Percentiles rank a stretch among this genome's conserved stretches.
These are phyloP conservation scores for Agroathelia rolfsii DNA, from an alignment of 1,284 basidiomycete species.

Conservation along the genomic window DNA sequence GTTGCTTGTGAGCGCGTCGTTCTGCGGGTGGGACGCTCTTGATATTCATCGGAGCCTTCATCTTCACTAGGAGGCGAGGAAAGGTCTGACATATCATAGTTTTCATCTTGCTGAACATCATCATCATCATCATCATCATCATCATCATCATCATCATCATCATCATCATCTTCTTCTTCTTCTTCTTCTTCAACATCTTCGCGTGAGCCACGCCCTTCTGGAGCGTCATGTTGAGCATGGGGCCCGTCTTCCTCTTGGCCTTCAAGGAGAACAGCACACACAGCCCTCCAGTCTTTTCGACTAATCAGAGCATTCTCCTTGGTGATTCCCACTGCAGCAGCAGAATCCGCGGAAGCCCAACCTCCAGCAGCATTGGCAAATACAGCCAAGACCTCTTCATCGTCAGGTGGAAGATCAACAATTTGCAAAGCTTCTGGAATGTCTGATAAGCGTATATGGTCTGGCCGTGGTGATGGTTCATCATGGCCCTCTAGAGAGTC, in stretches of 20 bases:
- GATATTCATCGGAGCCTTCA: slow-evolving; percentile 20
- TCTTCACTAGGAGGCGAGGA: slow-evolving; percentile 10
- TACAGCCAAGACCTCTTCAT: slow-evolving; percentile 54
- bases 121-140: slow-evolving; percentile 16
- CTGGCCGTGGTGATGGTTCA: too few species aligned
- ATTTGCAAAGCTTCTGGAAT: slow-evolving; percentile 52
- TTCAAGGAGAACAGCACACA: slow-evolving; percentile 60
- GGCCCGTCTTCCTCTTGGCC: slow-evolving; percentile 19
- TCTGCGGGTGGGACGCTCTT: too few species aligned
- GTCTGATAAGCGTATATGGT: slow-evolving; percentile 44
- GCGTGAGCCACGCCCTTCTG: too few species aligned
- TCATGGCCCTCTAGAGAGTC: too few species aligned
- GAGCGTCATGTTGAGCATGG: too few species aligned
- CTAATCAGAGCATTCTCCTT: slow-evolving; percentile 28
- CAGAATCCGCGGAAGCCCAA: slow-evolving; percentile 30
- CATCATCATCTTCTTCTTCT: slow-evolving; percentile 16
- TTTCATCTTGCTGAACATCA: slow-evolving; percentile 17
- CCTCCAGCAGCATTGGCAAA: slow-evolving; percentile 65
- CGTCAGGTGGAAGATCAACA: slow-evolving; percentile 57
- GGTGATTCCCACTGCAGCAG: slow-evolving; percentile 13
- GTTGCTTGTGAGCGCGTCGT: too few species aligned
- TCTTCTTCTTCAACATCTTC: slow-evolving; percentile 20
- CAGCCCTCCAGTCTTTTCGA: slow-evolving; percentile 61
- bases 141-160: slow-evolving; percentile 14
- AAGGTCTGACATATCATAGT: slow-evolving; percentile 15